phyloP scores from a whole-genome alignment of 2,329 filamentous ascomycete genomes.

The Neofusicoccum kwambonambiense region DNA sequence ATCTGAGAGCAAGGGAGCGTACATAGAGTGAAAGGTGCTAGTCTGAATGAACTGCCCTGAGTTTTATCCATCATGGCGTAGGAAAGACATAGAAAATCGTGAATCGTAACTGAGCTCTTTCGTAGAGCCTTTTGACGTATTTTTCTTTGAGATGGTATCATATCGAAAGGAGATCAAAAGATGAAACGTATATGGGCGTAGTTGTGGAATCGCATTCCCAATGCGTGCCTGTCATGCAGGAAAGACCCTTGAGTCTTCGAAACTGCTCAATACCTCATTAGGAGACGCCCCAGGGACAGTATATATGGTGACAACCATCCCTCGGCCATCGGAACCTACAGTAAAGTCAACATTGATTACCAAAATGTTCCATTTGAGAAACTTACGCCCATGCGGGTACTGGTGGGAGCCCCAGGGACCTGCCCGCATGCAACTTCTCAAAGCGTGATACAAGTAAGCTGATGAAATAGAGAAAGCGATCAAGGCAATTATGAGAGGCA shows the following conservation, averaged over 20 bases:
- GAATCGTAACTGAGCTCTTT: no score
- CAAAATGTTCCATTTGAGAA: not conserved
- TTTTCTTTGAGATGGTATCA: no score
- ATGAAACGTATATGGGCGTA: no score
- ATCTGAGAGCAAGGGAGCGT: no score
- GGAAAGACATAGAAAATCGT: no score
- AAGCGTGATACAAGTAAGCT: conserved; percentile 13
- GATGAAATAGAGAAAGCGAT: conserved; percentile 27
- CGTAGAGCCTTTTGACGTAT: no score
- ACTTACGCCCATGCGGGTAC: conserved; percentile 23
- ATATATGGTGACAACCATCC: conserved; percentile 17
- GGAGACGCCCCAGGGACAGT: not conserved
- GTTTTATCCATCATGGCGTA: no score
- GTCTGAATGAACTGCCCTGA: no score
- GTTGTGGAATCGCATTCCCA: no score
- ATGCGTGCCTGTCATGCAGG: not conserved
- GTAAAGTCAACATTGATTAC: not conserved
- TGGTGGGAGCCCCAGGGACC: conserved; percentile 25
- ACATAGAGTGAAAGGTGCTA: no score
- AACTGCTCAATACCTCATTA: not conserved
- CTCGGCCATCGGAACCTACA: conserved; percentile 15
- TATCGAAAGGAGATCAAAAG: no score
- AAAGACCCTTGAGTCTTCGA: not conserved
- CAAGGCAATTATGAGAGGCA: conserved; percentile 34
- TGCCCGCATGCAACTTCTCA: conserved; percentile 24